These are phyloP conservation scores for Sicyos edulis DNA, from an alignment of 306 rosid species.

Conservation along the genomic window DNA sequence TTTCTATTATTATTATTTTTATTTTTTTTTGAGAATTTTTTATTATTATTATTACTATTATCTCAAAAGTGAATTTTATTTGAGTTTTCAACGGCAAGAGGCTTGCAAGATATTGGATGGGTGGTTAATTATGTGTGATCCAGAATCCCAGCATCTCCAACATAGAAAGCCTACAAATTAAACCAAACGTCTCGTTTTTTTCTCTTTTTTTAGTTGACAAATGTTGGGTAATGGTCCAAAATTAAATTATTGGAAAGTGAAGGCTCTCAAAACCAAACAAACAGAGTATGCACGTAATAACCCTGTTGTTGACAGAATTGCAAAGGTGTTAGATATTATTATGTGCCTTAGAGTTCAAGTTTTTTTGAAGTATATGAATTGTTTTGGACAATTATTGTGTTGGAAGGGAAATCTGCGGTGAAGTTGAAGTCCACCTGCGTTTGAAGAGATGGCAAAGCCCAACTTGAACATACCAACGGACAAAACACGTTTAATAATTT, in stretches of 20 bases:
- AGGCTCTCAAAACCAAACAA: constrained; percentile 2
- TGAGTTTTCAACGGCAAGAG: background rate
- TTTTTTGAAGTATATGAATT: background rate
- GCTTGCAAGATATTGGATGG: background rate
- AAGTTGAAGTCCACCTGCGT: constrained; percentile 12
- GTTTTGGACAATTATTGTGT: constrained; percentile 12
- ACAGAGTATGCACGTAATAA: constrained; percentile 13
- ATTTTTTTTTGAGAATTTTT: too few relatives aligned
- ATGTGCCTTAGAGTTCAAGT: constrained; percentile 17
- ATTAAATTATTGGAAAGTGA: background rate
- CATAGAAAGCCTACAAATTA: background rate
- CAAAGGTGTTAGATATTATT: background rate
- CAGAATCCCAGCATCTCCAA: too few relatives aligned
- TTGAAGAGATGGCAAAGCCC: constrained; percentile 20
- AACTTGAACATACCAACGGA: constrained; percentile 1
- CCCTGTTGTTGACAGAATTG: constrained; percentile 15
- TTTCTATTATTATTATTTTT: background rate
- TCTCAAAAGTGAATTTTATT: background rate
- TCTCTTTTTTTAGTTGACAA: constrained; percentile 9
- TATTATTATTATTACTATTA: background rate
- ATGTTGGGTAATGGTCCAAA: constrained; percentile 12
- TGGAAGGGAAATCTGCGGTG: constrained; percentile 17
- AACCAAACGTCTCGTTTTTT: background rate
- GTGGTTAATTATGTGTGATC: too few relatives aligned
- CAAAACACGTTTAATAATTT: constrained; percentile 12